phyloP scores from a whole-genome alignment of 1,284 basidiomycete species.

The Mrakiaceae sp. region DNA sequence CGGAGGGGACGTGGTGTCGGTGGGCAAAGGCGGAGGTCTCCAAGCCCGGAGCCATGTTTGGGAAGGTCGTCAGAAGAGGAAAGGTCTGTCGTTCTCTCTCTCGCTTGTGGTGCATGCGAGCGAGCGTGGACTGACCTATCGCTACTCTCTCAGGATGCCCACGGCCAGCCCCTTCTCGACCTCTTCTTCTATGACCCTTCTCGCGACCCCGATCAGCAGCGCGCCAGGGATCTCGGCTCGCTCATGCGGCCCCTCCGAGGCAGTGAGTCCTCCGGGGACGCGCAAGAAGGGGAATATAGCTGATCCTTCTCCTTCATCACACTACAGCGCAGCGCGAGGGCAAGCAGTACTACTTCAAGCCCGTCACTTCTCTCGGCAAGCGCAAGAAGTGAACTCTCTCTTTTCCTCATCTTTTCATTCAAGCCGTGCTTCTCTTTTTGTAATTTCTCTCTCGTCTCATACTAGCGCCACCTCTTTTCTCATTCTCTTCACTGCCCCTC shows the following conservation, averaged over 20 bases:
- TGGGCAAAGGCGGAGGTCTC: constrained; percentile 31
- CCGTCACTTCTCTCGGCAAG: constrained; percentile 10
- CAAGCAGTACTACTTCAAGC: constrained; percentile 17
- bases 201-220: constrained; percentile 29
- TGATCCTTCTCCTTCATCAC: not conserved
- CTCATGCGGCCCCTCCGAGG: constrained; percentile 35
- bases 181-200: constrained; percentile 36
- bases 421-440: not conserved
- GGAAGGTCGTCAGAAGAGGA: constrained; percentile 34
- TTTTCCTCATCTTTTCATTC: not conserved
- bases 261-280: constrained; percentile 1
- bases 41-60: constrained; percentile 27
- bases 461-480: too few relatives aligned
- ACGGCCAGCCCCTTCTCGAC: constrained; percentile 32
- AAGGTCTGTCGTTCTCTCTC: constrained; percentile 24
- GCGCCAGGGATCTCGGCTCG: constrained; percentile 32
- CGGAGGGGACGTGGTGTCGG: constrained; percentile 27
- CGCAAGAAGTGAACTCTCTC: constrained; percentile 1
- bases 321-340: constrained; percentile 12
- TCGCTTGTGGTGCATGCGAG: not conserved
- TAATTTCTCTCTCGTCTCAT: not conserved
- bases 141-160: constrained; percentile 26
- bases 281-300: not conserved
- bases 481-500: too few relatives aligned
- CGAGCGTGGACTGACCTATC: not conserved